Evolutionary conservation across 768 basidiomycete genomes (phyloP).

Genomic region (Tremella mesenterica): DNA sequence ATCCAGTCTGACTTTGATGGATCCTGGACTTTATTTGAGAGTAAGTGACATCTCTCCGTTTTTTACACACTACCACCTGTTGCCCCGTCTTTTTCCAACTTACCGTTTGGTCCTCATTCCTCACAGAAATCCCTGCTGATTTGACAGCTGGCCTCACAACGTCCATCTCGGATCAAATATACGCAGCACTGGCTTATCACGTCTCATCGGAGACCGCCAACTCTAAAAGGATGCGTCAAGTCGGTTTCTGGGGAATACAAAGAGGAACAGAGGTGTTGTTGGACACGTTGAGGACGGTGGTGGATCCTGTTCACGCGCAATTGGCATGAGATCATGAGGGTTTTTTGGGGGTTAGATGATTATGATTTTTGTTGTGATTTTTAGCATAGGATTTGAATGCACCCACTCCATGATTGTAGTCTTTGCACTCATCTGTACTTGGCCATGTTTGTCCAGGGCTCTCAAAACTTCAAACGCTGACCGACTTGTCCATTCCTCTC

Average conservation of each 20-base stretch:
- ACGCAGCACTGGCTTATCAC: constrained; percentile 89
- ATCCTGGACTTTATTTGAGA: constrained; percentile 73
- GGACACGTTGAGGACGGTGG: constrained; percentile 62
- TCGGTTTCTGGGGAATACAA: constrained; percentile 89
- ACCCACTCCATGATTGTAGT: too few relatives aligned
- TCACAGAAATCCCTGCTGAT: constrained; percentile 57
- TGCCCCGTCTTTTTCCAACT: constrained; percentile 11
- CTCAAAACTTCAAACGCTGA: too few relatives aligned
- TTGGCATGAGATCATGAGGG: too few relatives aligned
- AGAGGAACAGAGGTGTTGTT: constrained; percentile 83
- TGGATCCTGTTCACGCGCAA: constrained; percentile 53
- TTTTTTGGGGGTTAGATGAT: too few relatives aligned
- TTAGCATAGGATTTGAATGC: too few relatives aligned
- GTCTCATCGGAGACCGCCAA: constrained; percentile 68
- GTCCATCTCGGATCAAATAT: constrained; percentile 78
- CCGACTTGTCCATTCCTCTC: too few relatives aligned
- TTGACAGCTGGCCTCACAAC: constrained; percentile 80
- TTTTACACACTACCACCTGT: constrained; percentile 8
- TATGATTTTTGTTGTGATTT: too few relatives aligned
- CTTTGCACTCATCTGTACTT: too few relatives aligned
- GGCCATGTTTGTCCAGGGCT: too few relatives aligned
- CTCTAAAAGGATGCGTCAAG: constrained; percentile 77
- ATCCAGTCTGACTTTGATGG: constrained; percentile 74
- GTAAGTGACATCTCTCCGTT: constrained; percentile 6
- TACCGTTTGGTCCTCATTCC: constrained; percentile 59